These are phyloP conservation scores for Hyaloscypha finlandica DNA, from an alignment of 495 filamentous ascomycete genomes.

Conservation along the genomic window DNA sequence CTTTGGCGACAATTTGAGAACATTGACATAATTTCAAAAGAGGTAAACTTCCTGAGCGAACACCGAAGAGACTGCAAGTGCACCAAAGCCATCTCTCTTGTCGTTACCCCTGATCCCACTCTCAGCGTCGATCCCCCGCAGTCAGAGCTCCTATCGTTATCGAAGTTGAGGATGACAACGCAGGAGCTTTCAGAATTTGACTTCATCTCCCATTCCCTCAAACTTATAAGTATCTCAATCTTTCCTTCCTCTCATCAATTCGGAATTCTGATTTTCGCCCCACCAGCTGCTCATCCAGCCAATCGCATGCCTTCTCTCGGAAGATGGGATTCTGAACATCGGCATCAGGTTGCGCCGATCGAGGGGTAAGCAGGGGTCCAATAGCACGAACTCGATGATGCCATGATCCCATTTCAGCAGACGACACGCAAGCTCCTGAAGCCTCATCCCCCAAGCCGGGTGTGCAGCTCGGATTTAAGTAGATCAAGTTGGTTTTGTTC, in stretches of 20 bases:
- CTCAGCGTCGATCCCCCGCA: not conserved
- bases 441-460: not conserved
- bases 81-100: no score
- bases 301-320: not conserved
- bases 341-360: slow-evolving; percentile 16
- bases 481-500: not conserved
- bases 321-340: not conserved
- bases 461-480: slow-evolving; percentile 2
- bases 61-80: no score
- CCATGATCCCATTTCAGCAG: slow-evolving; percentile 3
- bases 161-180: no score
- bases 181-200: no score
- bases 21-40: no score
- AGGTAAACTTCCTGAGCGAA: no score
- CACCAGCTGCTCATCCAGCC: not conserved
- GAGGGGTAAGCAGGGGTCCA: slow-evolving; percentile 19
- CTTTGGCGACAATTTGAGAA: no score
- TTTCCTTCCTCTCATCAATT: not conserved
- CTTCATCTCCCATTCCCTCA: not conserved
- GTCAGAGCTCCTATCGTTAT: slow-evolving; percentile 3
- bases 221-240: not conserved
- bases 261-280: not conserved
- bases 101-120: not conserved
- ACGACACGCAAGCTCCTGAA: slow-evolving; percentile 23
- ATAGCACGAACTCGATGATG: slow-evolving; percentile 17